These are phyloP conservation scores for Bisporella sp. DNA, from an alignment of 2,329 filamentous ascomycete genomes.

Conservation along the genomic window DNA sequence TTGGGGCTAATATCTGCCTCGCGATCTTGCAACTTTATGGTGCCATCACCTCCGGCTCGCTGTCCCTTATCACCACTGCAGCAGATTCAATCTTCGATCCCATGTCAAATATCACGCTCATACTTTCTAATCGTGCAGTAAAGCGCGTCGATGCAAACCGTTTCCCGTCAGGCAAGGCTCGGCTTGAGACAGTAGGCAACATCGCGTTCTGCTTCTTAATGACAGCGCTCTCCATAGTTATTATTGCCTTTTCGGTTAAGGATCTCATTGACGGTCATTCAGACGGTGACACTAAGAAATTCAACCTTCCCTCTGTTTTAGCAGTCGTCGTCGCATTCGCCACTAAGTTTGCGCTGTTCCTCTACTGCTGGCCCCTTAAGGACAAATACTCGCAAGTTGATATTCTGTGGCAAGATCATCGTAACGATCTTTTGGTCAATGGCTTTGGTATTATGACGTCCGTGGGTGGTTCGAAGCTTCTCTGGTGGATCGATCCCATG, in stretches of 20 bases:
- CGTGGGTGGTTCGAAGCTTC: constrained; percentile 80
- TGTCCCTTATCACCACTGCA: constrained; percentile 96
- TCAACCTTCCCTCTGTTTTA: constrained; percentile 77
- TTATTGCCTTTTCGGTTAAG: constrained; percentile 79
- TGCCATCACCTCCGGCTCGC: constrained; percentile 77
- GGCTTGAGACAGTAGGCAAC: constrained; percentile 92
- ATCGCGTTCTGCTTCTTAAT: constrained; percentile 96
- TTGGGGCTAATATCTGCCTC: constrained; percentile 74
- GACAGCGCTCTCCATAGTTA: constrained; percentile 83
- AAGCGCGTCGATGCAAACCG: constrained; percentile 76
- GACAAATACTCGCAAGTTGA: constrained; percentile 87
- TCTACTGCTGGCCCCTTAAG: constrained; percentile 88
- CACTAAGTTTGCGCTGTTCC: constrained; percentile 76
- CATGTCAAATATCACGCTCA: constrained; percentile 78
- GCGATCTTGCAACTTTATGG: constrained; percentile 82
- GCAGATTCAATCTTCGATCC: constrained; percentile 94
- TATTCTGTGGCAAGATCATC: constrained; percentile 94
- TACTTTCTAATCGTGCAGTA: constrained; percentile 82
- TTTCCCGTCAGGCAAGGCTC: constrained; percentile 87
- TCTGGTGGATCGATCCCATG: constrained; percentile 92
- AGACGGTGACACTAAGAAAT: constrained; percentile 46
- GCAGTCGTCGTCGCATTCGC: constrained; percentile 77
- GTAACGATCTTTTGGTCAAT: constrained; percentile 96
- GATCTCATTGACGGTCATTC: constrained; percentile 52
- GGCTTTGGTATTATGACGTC: constrained; percentile 87